Evolutionary conservation across 768 basidiomycete species (phyloP), one percentile per base, ranked within the genome.

Genomic region (Hypholoma fasciculare): DNA sequence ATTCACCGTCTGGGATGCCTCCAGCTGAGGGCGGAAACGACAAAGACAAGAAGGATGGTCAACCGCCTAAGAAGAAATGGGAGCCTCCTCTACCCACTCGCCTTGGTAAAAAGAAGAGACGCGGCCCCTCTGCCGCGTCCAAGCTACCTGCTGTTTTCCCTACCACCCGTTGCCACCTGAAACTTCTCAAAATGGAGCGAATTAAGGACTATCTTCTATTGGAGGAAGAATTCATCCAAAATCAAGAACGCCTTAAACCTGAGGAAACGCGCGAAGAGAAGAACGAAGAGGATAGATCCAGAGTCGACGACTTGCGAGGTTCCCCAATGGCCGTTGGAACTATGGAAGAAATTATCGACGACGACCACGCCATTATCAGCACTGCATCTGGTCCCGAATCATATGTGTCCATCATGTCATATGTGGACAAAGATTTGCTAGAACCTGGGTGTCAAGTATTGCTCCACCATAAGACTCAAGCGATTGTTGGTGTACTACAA

Each of bases 341-440:
- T 0, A 81, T 99, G 73, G 97, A 98, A 76, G 97, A 99, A 75
- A 93, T 96, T 63, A 94, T 96, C 65, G 94, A 96, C 80, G 94
- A 96, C 75, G 94, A 96, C 83, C 94, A 99, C 74, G 97, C 97
- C n/a, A 98, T 99, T 72, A 89, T 99, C 69, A 93, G 91, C 72
- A 92, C 94, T 8, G 86, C 94, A 20, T 92, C 91, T 40, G 96
- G 96, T 2, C 95, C 96, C 23, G 97, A 98, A 70, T 94, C 88
- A 72, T 98, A 98, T 73, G 95, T 98, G 61, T 89, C 94, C 20
- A 97, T 98, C 71, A 93, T 97, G 92, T 92, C 89, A 58, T 95
- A 94, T 69, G 96, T 98, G 67, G 96, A 98, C 87, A 98, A 98
- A 77, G 96, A 98, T 69, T 77, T 96, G 37, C 80, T 99, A 52